A percentile compares a stretch with the other conserved stretches of the same genome.
Conservation (phyloP, 345 rosid species). For the Citrus sp. region DNA sequence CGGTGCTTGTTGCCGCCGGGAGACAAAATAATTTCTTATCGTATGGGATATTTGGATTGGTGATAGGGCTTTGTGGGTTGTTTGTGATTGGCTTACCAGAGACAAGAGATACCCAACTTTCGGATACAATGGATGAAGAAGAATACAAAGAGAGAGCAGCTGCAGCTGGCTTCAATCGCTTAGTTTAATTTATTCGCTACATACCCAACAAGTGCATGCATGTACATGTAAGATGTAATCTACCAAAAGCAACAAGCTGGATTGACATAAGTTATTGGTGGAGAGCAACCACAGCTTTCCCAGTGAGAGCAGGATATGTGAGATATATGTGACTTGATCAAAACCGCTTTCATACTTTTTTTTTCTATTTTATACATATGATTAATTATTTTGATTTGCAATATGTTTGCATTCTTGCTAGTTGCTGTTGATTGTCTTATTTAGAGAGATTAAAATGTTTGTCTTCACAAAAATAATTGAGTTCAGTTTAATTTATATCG, state of each 20-base stretch:
- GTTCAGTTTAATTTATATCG: no score
- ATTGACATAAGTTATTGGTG: no score
- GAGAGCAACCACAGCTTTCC: no score
- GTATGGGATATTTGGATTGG: constrained; percentile 58
- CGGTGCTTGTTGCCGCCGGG: constrained; percentile 55
- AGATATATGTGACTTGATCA: no score
- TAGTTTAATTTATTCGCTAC: background rate
- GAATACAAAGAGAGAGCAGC: constrained; percentile 18
- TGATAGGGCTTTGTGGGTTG: constrained; percentile 50
- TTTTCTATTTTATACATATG: no score
- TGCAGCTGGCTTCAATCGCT: background rate
- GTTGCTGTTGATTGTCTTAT: no score
- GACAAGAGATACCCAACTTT: constrained; percentile 44
- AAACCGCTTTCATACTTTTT: no score
- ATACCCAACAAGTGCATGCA: background rate
- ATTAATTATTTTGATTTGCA: no score
- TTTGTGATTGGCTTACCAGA: constrained; percentile 54
- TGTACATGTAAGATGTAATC: background rate
- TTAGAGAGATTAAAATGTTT: no score
- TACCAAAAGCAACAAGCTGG: background rate
- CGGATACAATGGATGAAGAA: constrained; percentile 68
- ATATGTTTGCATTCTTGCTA: no score
- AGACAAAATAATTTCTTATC: constrained; percentile 35
- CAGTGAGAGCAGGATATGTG: no score
- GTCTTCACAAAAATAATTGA: no score